Percentiles rank a stretch among this genome's conserved stretches.
Evolutionary conservation across 1,284 basidiomycete species (phyloP).

Genomic region (Neotropicomus parvogracilis): DNA sequence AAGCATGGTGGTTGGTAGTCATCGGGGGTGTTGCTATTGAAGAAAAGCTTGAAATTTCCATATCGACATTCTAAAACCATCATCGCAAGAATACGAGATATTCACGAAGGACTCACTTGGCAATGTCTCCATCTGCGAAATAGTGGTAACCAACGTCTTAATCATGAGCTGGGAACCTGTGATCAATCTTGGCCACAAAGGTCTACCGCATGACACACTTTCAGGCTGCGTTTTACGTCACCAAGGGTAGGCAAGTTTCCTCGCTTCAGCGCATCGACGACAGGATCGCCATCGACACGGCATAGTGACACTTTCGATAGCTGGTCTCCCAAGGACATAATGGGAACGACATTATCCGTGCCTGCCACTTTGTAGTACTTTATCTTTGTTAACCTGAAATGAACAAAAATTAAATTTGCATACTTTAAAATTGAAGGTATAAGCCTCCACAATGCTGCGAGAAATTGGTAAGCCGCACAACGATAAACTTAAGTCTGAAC

Average conservation of each 20-base stretch:
- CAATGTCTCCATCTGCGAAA: slow-evolving; percentile 71
- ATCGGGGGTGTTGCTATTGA: slow-evolving; percentile 67
- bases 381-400: slow-evolving; percentile 4
- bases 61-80: slow-evolving; percentile 60
- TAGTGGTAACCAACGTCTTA: slow-evolving; percentile 70
- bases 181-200: slow-evolving; percentile 4
- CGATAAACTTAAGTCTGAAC: slow-evolving; percentile 15
- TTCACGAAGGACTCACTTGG: slow-evolving; percentile 50
- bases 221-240: slow-evolving; percentile 72
- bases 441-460: slow-evolving; percentile 73
- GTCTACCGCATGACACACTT: slow-evolving; percentile 38
- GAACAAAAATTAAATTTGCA: slow-evolving; percentile 2
- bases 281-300: slow-evolving; percentile 44
- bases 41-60: slow-evolving; percentile 81
- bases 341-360: slow-evolving; percentile 50
- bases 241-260: slow-evolving; percentile 63
- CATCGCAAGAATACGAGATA: neutral
- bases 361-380: slow-evolving; percentile 64
- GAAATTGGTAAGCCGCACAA: slow-evolving; percentile 13
- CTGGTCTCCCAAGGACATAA: slow-evolving; percentile 65
- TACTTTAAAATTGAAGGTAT: slow-evolving; percentile 78
- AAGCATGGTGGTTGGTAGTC: slow-evolving; percentile 79
- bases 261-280: slow-evolving; percentile 49
- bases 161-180: slow-evolving; percentile 49
- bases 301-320: slow-evolving; percentile 49